These are phyloP conservation scores for Elsinoe necatrix DNA, from an alignment of 2,329 filamentous ascomycete genomes.

Conservation along the genomic window DNA sequence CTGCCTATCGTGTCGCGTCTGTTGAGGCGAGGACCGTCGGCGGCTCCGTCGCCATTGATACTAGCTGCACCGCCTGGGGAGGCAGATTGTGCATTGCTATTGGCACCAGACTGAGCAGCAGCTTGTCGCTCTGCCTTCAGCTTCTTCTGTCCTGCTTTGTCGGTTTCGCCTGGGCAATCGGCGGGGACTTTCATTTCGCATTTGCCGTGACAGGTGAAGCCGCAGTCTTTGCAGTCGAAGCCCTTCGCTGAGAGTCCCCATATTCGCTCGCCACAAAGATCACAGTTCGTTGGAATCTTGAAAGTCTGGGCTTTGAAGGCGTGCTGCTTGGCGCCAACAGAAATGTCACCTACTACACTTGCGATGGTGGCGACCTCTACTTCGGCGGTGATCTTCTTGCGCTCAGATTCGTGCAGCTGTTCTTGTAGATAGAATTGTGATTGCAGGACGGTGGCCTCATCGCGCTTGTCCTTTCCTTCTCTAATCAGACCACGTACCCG, in stretches of 20 bases:
- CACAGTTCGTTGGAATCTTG: conserved; percentile 98
- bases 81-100: conserved; percentile 18
- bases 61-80: neutral
- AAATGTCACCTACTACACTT: conserved; percentile 83
- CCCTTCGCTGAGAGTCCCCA: conserved; percentile 97
- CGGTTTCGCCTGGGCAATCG: conserved; percentile 87
- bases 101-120: conserved; percentile 48
- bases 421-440: conserved; percentile 81
- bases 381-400: conserved; percentile 76
- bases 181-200: conserved; percentile 98
- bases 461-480: conserved; percentile 77
- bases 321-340: conserved; percentile 85
- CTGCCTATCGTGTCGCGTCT: conserved; percentile 86
- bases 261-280: conserved; percentile 90
- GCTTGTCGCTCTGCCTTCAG: conserved; percentile 80
- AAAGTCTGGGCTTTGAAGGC: conserved; percentile 99
- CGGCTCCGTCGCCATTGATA: conserved; percentile 19
- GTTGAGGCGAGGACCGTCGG: conserved; percentile 59
- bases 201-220: conserved; percentile 97
- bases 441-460: conserved; percentile 76
- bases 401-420: conserved; percentile 72
- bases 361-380: conserved; percentile 91
- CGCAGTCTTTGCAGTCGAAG: conserved; percentile 90
- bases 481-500: conserved; percentile 65
- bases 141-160: conserved; percentile 92